Evolutionary conservation across 2,329 filamentous ascomycete species (phyloP).

Genomic region (Arthroderma sp.): DNA sequence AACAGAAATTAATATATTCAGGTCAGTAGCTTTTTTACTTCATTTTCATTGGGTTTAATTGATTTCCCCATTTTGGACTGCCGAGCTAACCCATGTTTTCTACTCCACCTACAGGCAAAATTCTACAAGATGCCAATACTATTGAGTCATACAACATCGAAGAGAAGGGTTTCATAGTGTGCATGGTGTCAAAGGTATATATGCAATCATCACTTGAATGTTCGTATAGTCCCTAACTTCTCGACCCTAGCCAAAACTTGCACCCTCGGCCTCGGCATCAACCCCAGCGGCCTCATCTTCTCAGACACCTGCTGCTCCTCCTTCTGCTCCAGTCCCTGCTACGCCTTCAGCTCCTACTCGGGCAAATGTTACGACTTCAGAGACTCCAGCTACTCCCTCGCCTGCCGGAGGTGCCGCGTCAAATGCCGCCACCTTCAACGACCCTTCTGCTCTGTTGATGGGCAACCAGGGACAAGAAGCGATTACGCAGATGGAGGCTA

Average conservation of each 20-base stretch:
- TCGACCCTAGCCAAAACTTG: slow-evolving; percentile 58
- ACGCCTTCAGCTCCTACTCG: slow-evolving; percentile 13
- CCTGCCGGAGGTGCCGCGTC: slow-evolving; percentile 19
- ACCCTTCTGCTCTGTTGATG: slow-evolving; percentile 73
- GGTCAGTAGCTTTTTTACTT: slow-evolving; percentile 46
- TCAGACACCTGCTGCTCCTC: slow-evolving; percentile 24
- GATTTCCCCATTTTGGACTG: neutral
- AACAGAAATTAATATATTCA: slow-evolving; percentile 96
- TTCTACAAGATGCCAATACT: slow-evolving; percentile 93
- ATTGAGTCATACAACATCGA: slow-evolving; percentile 97
- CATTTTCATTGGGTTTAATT: neutral
- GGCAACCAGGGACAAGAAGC: slow-evolving; percentile 71
- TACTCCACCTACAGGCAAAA: slow-evolving; percentile 59
- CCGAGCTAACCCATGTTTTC: slow-evolving; percentile 14
- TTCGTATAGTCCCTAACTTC: slow-evolving; percentile 7
- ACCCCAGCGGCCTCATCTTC: slow-evolving; percentile 22
- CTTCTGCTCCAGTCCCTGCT: slow-evolving; percentile 10
- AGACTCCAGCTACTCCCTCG: slow-evolving; percentile 14
- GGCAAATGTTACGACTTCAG: slow-evolving; percentile 10
- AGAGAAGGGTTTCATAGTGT: slow-evolving; percentile 98
- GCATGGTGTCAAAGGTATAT: slow-evolving; percentile 88
- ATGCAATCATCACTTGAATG: neutral
- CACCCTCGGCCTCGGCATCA: slow-evolving; percentile 32
- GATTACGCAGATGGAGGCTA: slow-evolving; percentile 86
- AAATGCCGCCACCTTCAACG: slow-evolving; percentile 43